Evolutionary conservation across 768 basidiomycete genomes (phyloP), one percentile per base, ranked within the genome.

Genomic region (Naematelia encephala): DNA sequence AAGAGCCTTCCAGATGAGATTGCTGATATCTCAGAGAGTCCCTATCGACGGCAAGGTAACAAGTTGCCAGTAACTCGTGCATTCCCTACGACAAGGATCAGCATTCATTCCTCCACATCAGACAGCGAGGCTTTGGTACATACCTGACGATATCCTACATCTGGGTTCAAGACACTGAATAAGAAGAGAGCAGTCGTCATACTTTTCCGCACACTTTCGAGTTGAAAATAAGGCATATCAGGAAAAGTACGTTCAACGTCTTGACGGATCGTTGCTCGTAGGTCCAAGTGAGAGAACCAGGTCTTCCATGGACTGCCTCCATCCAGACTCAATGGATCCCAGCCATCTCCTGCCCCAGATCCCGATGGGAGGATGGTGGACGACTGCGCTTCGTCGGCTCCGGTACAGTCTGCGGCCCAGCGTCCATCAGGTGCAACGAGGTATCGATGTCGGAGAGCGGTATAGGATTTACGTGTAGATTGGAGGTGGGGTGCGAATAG

Each of bases 221-320:
- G 82, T 25, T 89, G 85, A 77, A 97, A 99, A 79, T 93, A 99
- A 5, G 82, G 81, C 57, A 97, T 86, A 60, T 99, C 96, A n/a
- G 96, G 96, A 73, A 98, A 99, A 86, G 96, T 98, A 69, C 96
- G 82, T 67, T 96, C 91, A 0, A 99, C 96, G 72, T 99, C 96
- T 77, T 96, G 91, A 39, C 85, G 79, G 49, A 99, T 96, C 12
- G 85, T 89, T 73, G 87, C 91, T 30, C 92, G 83, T 39, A 97
- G 80, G 59, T 98, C 96, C 16, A 92, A 82, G 42, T 91, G 84
- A 26, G 85, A 81, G 76, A 97, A 99, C 90, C 91, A 98, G 48
- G 85, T 84, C 66, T 85, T 88, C 96, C 96, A 99, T 10, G 93
- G 93, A 77, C 93, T 96, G 86, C 93, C 46, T 1, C 67, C 69